Percentiles rank a stretch among this genome's conserved stretches.
phyloP scores from a whole-genome alignment of 2,329 filamentous ascomycete species.

The Coniella lustricola region DNA sequence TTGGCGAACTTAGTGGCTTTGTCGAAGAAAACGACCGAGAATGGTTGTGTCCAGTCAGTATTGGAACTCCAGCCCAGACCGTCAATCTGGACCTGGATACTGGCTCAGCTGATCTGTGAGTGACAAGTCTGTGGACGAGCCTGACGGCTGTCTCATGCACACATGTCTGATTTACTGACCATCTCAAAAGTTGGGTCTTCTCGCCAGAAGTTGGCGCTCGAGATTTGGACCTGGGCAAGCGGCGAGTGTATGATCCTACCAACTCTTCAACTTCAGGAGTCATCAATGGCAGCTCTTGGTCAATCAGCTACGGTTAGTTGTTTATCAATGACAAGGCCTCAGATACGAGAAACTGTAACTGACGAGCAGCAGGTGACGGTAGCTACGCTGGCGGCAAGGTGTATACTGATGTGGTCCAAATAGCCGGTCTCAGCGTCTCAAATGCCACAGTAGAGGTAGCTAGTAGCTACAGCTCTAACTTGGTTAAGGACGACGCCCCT shows the following conservation, averaged over 20 bases:
- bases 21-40: slow-evolving; percentile 38
- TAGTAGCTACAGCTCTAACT: slow-evolving; percentile 32
- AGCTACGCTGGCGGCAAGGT: slow-evolving; percentile 39
- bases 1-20: slow-evolving; percentile 22
- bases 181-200: slow-evolving; percentile 42
- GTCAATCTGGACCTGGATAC: slow-evolving; percentile 67
- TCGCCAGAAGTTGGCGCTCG: slow-evolving; percentile 38
- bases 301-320: slow-evolving; percentile 38
- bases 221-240: slow-evolving; percentile 36
- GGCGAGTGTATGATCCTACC: slow-evolving; percentile 37
- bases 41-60: slow-evolving; percentile 54
- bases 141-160: too few relatives aligned
- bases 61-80: slow-evolving; percentile 51
- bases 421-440: slow-evolving; percentile 38
- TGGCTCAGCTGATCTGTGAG: slow-evolving; percentile 57
- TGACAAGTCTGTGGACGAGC: slow-evolving; percentile 21
- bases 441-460: slow-evolving; percentile 45
- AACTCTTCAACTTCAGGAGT: slow-evolving; percentile 35
- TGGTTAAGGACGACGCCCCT: slow-evolving; percentile 31
- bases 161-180: background rate
- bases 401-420: slow-evolving; percentile 41
- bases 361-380: slow-evolving; percentile 31
- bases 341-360: background rate
- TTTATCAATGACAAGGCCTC: slow-evolving; percentile 25
- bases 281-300: slow-evolving; percentile 40